These are phyloP conservation scores for Globisporangium cederbergense DNA, from an alignment of 352 stramenopile genomes.

Conservation along the genomic window DNA sequence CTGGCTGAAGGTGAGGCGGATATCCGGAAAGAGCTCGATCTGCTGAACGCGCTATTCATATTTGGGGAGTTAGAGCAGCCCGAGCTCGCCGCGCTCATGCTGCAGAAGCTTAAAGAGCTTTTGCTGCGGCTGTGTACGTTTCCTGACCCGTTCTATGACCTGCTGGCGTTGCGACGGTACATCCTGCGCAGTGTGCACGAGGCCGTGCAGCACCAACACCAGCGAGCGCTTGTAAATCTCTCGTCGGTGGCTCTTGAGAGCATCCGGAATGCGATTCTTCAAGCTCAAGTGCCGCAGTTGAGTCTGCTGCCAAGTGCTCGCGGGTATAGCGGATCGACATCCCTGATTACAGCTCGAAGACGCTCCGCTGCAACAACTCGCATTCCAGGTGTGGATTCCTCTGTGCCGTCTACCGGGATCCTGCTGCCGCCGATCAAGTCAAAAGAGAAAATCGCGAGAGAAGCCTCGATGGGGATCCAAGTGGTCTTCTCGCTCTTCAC, in stretches of 20 bases:
- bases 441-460: constrained; percentile 29
- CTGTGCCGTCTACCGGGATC: neutral
- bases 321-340: too few relatives aligned
- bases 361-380: neutral
- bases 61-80: constrained; percentile 46
- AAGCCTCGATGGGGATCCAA: constrained; percentile 44
- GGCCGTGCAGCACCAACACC: constrained; percentile 50
- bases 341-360: neutral
- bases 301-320: neutral
- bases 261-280: constrained; percentile 2
- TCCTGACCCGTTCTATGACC: constrained; percentile 50
- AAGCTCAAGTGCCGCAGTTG: neutral
- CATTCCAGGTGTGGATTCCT: neutral
- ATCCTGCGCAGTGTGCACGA: constrained; percentile 64
- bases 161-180: constrained; percentile 46
- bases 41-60: constrained; percentile 48
- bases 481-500: constrained; percentile 34
- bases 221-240: constrained; percentile 17
- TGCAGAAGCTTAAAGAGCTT: constrained; percentile 42
- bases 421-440: constrained; percentile 14
- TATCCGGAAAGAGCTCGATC: constrained; percentile 28
- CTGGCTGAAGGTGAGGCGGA: constrained; percentile 6
- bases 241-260: constrained; percentile 8
- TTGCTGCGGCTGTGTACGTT: constrained; percentile 39
- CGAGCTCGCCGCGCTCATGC: constrained; percentile 37